Percentiles rank a stretch among this genome's conserved stretches.
Evolutionary conservation across 495 filamentous ascomycete species (phyloP).

Genomic region (Apodospora peruviana): DNA sequence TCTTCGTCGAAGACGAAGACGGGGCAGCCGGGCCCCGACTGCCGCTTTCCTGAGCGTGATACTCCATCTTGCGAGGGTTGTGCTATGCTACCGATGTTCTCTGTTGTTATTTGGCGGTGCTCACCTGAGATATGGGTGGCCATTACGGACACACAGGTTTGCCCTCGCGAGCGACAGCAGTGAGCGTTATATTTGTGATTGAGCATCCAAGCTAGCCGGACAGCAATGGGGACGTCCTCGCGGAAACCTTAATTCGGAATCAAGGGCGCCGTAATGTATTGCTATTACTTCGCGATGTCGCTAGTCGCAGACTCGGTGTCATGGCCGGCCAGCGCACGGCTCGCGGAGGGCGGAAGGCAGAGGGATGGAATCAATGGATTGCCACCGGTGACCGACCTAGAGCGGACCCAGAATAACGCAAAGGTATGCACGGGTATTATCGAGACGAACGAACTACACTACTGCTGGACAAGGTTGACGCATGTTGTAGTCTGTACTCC

Average conservation of each 20-base stretch:
- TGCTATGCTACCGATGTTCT: too few relatives aligned
- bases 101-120: neutral
- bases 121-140: neutral
- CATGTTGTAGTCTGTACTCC: too few relatives aligned
- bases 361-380: too few relatives aligned
- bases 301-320: too few relatives aligned
- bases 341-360: too few relatives aligned
- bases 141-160: conserved; percentile 1
- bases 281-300: too few relatives aligned
- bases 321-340: too few relatives aligned
- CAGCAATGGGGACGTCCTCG: neutral
- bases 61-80: neutral
- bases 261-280: neutral
- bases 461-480: too few relatives aligned
- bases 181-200: neutral
- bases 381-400: too few relatives aligned
- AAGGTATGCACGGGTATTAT: too few relatives aligned
- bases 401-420: too few relatives aligned
- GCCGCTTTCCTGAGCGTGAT: neutral
- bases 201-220: neutral
- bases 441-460: too few relatives aligned
- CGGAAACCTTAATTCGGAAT: neutral
- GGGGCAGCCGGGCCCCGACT: neutral
- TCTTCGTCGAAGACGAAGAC: conserved; percentile 2
- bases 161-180: neutral